Evolutionary conservation across 148 eudicot species (phyloP), one percentile per base, ranked within the genome.

Genomic region (Rhododendron vialii): DNA sequence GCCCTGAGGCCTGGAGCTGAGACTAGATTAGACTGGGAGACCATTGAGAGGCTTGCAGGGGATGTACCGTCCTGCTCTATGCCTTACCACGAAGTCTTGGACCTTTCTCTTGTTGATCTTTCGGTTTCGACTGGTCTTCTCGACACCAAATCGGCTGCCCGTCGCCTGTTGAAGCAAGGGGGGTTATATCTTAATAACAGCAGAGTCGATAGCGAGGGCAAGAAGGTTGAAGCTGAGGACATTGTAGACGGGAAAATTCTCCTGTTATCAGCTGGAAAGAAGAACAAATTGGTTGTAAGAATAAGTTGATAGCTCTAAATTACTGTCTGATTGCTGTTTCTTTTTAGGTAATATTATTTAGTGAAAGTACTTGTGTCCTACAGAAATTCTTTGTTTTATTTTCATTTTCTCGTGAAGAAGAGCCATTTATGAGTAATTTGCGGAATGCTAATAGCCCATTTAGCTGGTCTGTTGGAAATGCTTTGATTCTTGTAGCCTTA

Each of bases 281-380:
- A 96, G 90, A 96, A 96, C 86, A 96, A 95, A 88, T 93, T 96
- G 93, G 95, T 96, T 89, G 98, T 96, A 45, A 92, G 98, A 82
- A 86, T 94, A 65, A 91, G 94, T 80, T 96, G 89, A 92, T 65
- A 51, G 67, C 33, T 78, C 59, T 57, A 30, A 69, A 67, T 47
- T 59, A 38, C 35, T 69, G 13, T 38, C 78, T 28, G 61, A 45
- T 69, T 47, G 35, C 36, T 83, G 61, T 80, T 47, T n/a, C 5
- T 24, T 79, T 79, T 26, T 48, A 45, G 7, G 13, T 8, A 9
- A n/a, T 78, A 18, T 78, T 47, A 45, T n/a, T 78, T 36, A 17
- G 55, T 45, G 81, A 45, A 24, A 78, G 22, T 41, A 78, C 30
- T 43, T 45, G 28, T 15, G 12, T 45, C 48, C 81, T 24, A 78